Evolutionary conservation across 2,329 filamentous ascomycete species (phyloP), one percentile per base, ranked within the genome.

Genomic region (Talaromyces sp.): DNA sequence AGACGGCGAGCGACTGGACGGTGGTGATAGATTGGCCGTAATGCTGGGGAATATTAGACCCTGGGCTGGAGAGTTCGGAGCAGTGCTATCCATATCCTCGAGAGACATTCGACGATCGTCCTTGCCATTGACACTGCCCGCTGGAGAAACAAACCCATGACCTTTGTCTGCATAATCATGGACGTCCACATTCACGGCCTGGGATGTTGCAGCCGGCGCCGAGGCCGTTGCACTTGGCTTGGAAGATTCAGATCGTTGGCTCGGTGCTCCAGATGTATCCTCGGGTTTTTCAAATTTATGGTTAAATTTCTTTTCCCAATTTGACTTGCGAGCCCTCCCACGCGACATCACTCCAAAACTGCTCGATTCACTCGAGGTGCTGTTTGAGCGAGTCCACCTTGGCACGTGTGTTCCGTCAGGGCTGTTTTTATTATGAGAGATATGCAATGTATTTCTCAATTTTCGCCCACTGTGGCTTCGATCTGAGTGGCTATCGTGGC

Each of bases 21-120:
- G 77, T 1, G 86, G 83, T 3, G 88, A 89, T 9, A 88, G 71
- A 60, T 89, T 86, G 64, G 84, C 80, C 24, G 83, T 82, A 62
- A 87, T 83, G 12, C 81, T 81, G 3, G 85, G 84, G 56, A 88
- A 81, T 32, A 83, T 79, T 1, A 76, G 74, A 41, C 69, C 62
- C 31, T 69, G 69, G 17, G 65, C 65, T 43, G 76, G 76, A 32
- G 77, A 76, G 57, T 69, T 75, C 8, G 76, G 72, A 24, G 66
- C 77, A 66, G 67, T 84, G 73, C 62, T 80, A 70, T 72, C 79
- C 38, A 74, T 68, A 10, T 61, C 59, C 35, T 74, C 77, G 10
- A 77, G 65, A 12, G 77, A 80, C 55, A 69, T 71, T 55, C 73
- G 65, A 55, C 67, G 66, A 56, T 66, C 72, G 58, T 65, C 69